These are phyloP conservation scores for Curvularia eragrostidis DNA, from an alignment of 2,329 filamentous ascomycete genomes.

Conservation along the genomic window DNA sequence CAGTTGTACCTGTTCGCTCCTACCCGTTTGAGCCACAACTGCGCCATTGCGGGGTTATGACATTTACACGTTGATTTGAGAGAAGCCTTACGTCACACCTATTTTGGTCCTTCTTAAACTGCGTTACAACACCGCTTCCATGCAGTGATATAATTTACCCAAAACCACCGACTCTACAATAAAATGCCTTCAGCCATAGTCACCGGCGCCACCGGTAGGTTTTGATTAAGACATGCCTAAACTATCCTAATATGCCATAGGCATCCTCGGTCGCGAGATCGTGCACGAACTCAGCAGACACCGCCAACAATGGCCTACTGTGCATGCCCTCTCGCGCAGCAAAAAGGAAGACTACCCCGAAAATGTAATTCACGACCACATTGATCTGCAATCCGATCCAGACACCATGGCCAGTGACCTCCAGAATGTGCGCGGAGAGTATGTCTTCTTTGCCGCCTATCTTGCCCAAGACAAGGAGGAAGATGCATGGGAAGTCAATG, in stretches of 20 bases:
- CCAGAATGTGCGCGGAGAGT: slow-evolving; percentile 46
- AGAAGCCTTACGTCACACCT: slow-evolving; percentile 19
- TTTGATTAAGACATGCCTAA: background rate
- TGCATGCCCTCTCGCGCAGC: slow-evolving; percentile 52
- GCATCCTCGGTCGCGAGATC: slow-evolving; percentile 53
- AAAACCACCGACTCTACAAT: background rate
- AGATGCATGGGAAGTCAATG: slow-evolving; percentile 50
- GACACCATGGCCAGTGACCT: slow-evolving; percentile 51
- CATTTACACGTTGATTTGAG: slow-evolving; percentile 6
- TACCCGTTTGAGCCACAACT: background rate
- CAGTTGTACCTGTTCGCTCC: background rate
- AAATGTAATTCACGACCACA: slow-evolving; percentile 49
- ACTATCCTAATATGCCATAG: slow-evolving; percentile 24
- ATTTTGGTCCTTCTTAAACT: background rate
- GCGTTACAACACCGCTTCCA: background rate
- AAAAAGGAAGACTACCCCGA: slow-evolving; percentile 48
- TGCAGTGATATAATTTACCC: background rate
- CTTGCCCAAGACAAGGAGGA: slow-evolving; percentile 48
- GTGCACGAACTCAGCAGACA: slow-evolving; percentile 49
- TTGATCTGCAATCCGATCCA: slow-evolving; percentile 48
- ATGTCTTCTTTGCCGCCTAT: slow-evolving; percentile 56
- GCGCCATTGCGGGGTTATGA: slow-evolving; percentile 1
- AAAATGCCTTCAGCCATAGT: slow-evolving; percentile 43
- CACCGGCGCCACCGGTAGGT: slow-evolving; percentile 40
- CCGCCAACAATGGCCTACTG: slow-evolving; percentile 44